Base-by-base conservation (phyloP, 495 filamentous ascomycete genomes). In the Pseudoneurospora amorphoporcata region DNA sequence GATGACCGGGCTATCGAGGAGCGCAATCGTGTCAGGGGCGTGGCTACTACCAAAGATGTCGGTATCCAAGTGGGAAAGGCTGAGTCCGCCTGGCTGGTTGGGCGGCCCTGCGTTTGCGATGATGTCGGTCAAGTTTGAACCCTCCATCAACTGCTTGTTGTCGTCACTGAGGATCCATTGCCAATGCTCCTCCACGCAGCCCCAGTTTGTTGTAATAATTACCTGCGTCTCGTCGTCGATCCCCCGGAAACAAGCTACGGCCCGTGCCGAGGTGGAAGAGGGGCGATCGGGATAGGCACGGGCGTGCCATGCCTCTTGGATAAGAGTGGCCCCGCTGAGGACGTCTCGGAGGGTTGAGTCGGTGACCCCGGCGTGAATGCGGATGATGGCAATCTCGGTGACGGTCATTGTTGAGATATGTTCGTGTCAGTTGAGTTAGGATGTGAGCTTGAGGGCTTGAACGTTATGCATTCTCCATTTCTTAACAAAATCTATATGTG, bases 161-260 rank as follows among this genome's bases (percentile, higher is more conserved):
- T 79, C 81, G 23, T 77, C 75, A 10, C 80, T 82, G 35, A 76
- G 76, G 29, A 86, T 79, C 86, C 87, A 89, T n/a, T 82, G 72
- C 68, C 75, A 74, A 72, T 89, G 88, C 23, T 81, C 77, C 3
- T 75, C 80, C 10, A 83, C 78, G 3, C 85, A 86, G 16, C 81
- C 80, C 88, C 87, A 89, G 32, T 82, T 81, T 40, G 86, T 86
- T 3, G 85, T 77, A 17, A 88, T 76, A 70, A 88, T 83, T n/a
- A 85, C 73, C 14, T 78, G 76, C 3, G 76, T 75, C 9, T 83
- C 83, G 73, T 88, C 83, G 70, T 88, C 85, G 65, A 84, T 70
- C 65, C 87, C 85, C 16, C 81, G 78, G 68, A 86, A 81, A 70
- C 86, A 72, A 42, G 72, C 72, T 2, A 77, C 72, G 9, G 81